Evolutionary conservation across 495 filamentous ascomycete species (phyloP), one percentile per base, ranked within the genome.

Genomic region (Neurospora hispaniola): DNA sequence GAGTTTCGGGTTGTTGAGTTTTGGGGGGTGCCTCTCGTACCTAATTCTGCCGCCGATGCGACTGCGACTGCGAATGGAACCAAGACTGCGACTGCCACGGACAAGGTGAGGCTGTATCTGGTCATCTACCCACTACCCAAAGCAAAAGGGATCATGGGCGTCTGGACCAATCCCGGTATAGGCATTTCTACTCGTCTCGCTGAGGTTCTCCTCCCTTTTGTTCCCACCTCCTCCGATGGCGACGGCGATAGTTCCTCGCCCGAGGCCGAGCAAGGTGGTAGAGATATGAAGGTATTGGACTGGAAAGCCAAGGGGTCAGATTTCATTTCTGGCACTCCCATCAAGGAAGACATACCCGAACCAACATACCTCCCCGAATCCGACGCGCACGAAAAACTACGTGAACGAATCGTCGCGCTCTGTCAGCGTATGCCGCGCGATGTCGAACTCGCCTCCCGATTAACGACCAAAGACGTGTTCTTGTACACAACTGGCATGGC

Each of bases 401-500:
- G 79, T 20, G 74, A 78, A 44, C 54, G 84, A 14, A 83, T 86
- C 46, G 75, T 76, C 5, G 71, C 68, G 5, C 71, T 85, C n/a
- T 27, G 83, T 10, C 74, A 78, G 23, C 78, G 83, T 0, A 79
- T 77, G 3, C 74, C 81, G 4, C 74, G 75, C 4, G 69, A 73
- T 12, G 70, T 73, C 2, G 72, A 73, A 16, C 23, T 70, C 38
- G 66, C 48, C 3, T 59, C 48, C 42, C 70, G 73, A 1, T 76
- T 78, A n/a, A 14, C 16, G 0, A 40, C 71, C 0, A 75, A 73
- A 5, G 85, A 88, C 75, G 81, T 88, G 0, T 85, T 72, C 41
- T 73, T 88, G 1, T 85, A 80, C 62, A 76, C 78, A 11, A 83
- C 82, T 9, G 86, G 86, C 5, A 88, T 87, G 86, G 78, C 80